phyloP scores from a whole-genome alignment of 2,329 filamentous ascomycete genomes.

The Decorospora gaudefroyi region DNA sequence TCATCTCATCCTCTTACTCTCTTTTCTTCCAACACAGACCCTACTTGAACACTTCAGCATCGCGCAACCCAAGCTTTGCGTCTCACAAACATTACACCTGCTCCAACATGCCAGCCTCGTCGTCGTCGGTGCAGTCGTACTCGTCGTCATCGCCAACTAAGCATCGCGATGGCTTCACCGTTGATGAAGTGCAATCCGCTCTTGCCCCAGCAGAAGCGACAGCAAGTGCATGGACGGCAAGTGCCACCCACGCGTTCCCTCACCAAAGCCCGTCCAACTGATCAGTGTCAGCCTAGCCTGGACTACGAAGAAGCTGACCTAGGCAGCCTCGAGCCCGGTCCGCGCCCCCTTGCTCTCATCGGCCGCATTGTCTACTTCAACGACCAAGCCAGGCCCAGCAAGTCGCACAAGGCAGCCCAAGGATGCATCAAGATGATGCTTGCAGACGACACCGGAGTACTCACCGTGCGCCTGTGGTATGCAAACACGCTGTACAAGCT shows the following conservation, averaged over 20 bases:
- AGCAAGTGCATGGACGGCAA: slow-evolving; percentile 24
- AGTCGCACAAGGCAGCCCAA: slow-evolving; percentile 52
- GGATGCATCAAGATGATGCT: slow-evolving; percentile 60
- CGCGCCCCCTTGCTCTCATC: slow-evolving; percentile 56
- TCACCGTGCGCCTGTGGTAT: slow-evolving; percentile 62
- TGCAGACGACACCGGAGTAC: slow-evolving; percentile 60
- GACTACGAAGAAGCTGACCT: slow-evolving; percentile 57
- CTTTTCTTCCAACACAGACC: slow-evolving; percentile 10
- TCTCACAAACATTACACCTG: neutral
- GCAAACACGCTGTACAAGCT: slow-evolving; percentile 50
- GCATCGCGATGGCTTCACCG: slow-evolving; percentile 60
- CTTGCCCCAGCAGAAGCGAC: slow-evolving; percentile 41
- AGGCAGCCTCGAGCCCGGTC: slow-evolving; percentile 55
- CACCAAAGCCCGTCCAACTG: slow-evolving; percentile 7
- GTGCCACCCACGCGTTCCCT: neutral
- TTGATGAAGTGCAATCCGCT: slow-evolving; percentile 51
- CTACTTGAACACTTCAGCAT: slow-evolving; percentile 1
- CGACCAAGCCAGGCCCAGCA: slow-evolving; percentile 51
- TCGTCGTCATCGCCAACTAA: slow-evolving; percentile 41
- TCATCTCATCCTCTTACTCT: too few relatives aligned
- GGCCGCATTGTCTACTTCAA: slow-evolving; percentile 63
- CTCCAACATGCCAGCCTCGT: slow-evolving; percentile 41
- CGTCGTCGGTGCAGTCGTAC: slow-evolving; percentile 52
- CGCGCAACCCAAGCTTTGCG: neutral
- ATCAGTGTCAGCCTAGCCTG: slow-evolving; percentile 52